Base-by-base conservation (phyloP, 257 asterid genomes). In the Salvia splendens region DNA sequence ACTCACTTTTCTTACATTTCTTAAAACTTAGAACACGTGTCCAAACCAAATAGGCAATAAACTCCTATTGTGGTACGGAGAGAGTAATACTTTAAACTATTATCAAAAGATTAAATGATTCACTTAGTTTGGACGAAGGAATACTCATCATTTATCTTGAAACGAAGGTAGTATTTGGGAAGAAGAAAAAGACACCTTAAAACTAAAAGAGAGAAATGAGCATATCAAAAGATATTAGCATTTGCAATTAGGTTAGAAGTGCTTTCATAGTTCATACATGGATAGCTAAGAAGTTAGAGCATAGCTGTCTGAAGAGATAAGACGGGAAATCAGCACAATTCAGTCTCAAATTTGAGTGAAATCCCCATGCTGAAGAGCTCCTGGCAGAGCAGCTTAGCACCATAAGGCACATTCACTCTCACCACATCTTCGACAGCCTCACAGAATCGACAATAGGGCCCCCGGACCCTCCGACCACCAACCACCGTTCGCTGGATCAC, bases 301-400 rank as follows among this genome's bases (percentile, higher is more conserved):
- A 49, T 40, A 30, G 12, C 15, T 4, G 64, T 53, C 54, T 12
- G 32, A n/a, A 54, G 6, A 55, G 12, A 14, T 10, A 8, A 8
- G 30, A 7, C 9, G 15, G 49, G 9, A 33, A 4, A 73, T 84
- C 79, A 89, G 68, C 92, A 89, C 45, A 87, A 16, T 57, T 86
- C 95, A 6, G 99, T 86, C 4, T 91, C 95, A 61, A 94, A 94
- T 72, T 85, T 87, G 63, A 94, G 82, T 24, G 91, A 77, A 0
- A 94, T 84, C 45, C 97, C 97, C 96, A 94, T 84, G 70, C 99
- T 91, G 67, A 91, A 88, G 28, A 94, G 97, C 75, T 94, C 99
- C 79, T 91, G 97, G 43, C 83, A 84, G 2, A 91, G 85, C 5
- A 94, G 53, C 92, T 94, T 94, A 0, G 99, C 97, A 68, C 99